Percentiles rank a stretch among this genome's conserved stretches.
Evolutionary conservation across 2,329 filamentous ascomycete genomes (phyloP).

Genomic region (Fusarium goolgardi): DNA sequence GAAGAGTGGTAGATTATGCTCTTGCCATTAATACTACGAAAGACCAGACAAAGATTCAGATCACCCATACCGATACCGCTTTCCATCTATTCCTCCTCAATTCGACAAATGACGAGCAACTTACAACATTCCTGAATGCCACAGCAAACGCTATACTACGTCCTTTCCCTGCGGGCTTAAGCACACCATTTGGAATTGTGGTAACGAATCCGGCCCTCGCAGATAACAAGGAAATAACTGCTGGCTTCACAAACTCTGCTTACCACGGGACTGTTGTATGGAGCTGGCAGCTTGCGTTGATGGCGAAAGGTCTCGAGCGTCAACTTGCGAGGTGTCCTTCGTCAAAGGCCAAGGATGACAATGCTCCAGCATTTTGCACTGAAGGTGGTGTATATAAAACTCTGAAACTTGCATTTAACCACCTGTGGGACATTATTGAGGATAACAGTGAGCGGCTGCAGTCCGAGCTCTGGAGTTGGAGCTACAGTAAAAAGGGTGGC

Average conservation of each 20-base stretch:
- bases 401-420: constrained; percentile 65
- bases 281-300: constrained; percentile 74
- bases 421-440: constrained; percentile 71
- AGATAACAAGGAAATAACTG: constrained; percentile 57
- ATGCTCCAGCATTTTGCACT: constrained; percentile 62
- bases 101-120: constrained; percentile 66
- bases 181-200: constrained; percentile 66
- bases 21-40: constrained; percentile 66
- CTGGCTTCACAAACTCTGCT: constrained; percentile 65
- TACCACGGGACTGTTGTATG: constrained; percentile 74
- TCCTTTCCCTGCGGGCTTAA: constrained; percentile 69
- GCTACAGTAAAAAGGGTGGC: constrained; percentile 52
- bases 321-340: constrained; percentile 65
- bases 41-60: constrained; percentile 60
- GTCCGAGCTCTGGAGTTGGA: constrained; percentile 73
- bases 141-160: constrained; percentile 67
- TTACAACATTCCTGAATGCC: constrained; percentile 67
- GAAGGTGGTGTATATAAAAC: constrained; percentile 58
- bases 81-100: constrained; percentile 73
- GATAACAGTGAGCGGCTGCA: constrained; percentile 62
- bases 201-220: constrained; percentile 72
- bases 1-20: constrained; percentile 62
- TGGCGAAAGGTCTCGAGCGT: constrained; percentile 68
- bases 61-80: constrained; percentile 73
- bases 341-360: neutral